Evolutionary conservation across 768 basidiomycete genomes (phyloP), one percentile per base, ranked within the genome.

Genomic region (Mycena capillaripes): DNA sequence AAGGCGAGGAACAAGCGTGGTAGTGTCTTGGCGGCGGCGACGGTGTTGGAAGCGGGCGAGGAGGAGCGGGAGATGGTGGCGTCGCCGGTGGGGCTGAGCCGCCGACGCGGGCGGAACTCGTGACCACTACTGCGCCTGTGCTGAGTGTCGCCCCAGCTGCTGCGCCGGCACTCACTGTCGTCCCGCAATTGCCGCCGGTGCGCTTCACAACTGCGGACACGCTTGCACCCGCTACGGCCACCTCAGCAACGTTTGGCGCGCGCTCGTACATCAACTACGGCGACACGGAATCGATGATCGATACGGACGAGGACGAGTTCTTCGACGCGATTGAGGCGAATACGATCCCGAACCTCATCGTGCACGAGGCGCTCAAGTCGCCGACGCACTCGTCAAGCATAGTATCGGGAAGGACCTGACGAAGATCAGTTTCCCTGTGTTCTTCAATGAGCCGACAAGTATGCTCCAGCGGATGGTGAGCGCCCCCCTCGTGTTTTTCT

Each of bases 331-430:
- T 98, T 77, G 97, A 98, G 78, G 82, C 91, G 19, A 93, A 93
- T 56, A 90, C 86, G 48, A 82, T 97, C 0, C 94, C 95, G 6
- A 95, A 93, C 77, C 85, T 97, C 19, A 82, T 93, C 30, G 87
- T 97, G 21, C 88, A 90, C 58, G 87, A 91, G 30, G 86, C 88
- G 16, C 86, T 95, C n/a, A 82, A 87, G 27, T 86, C 86, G 69
- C 87, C 86, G 56, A 81, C 66, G 59, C 84, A 75, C 71, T 81
- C 78, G 30, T 99, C 85, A 99, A 98, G 84, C 91, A 94, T 72
- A 94, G 92, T 72, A 97, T 99, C 70, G 97, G 97, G 71, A 98
- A 98, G 86, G 97, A 99, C 80, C 84, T 99, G 79, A 99, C 97
- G 46, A 97, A 89, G 87, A 98, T 99, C 70, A 94, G 91, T 75